These are phyloP conservation scores for Phaeotremella fagi DNA, from an alignment of 768 basidiomycete species.

Conservation along the genomic window DNA sequence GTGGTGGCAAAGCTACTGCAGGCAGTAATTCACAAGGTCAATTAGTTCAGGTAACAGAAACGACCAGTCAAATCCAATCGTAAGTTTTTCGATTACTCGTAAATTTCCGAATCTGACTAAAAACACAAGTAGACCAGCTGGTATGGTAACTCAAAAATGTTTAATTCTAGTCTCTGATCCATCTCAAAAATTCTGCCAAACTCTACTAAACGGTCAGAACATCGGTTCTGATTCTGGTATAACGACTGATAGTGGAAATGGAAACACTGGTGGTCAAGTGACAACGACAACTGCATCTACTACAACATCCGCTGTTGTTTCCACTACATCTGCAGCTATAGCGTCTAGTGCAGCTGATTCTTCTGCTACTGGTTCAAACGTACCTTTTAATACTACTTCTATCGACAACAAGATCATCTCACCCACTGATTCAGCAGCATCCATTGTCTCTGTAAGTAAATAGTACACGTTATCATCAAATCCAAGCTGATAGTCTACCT, in stretches of 20 bases:
- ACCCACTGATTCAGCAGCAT: no score
- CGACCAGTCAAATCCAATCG: neutral
- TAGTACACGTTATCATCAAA: no score
- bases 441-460: no score
- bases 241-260: no score
- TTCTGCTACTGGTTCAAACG: neutral
- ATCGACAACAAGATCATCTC: neutral
- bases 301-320: neutral
- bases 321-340: neutral
- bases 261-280: no score
- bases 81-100: neutral
- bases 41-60: neutral
- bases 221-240: neutral
- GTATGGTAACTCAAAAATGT: conserved; percentile 24
- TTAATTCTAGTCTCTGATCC: conserved; percentile 22
- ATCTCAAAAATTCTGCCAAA: conserved; percentile 22
- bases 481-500: no score
- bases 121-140: conserved; percentile 8
- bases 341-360: neutral
- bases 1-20: neutral
- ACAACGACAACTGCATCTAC: no score
- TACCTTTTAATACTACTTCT: neutral
- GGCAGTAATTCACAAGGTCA: neutral
- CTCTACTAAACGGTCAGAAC: conserved; percentile 7
- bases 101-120: neutral